Conservation (phyloP, 2,329 filamentous ascomycete species). For the Curvularia sp. region DNA sequence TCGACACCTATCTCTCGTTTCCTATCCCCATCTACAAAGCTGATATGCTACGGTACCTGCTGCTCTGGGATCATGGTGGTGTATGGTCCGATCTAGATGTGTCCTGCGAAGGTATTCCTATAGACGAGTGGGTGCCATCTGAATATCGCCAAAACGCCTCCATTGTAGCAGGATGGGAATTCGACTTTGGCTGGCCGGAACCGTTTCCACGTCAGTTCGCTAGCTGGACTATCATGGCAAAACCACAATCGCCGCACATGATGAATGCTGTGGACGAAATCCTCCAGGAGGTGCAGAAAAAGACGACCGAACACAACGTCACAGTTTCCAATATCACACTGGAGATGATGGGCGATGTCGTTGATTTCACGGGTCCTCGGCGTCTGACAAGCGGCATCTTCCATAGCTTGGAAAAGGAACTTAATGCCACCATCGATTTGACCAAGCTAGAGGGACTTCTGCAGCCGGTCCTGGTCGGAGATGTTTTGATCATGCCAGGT, state of each 20-base stretch:
- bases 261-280: conserved; percentile 38
- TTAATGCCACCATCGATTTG: conserved; percentile 24
- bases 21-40: conserved; percentile 51
- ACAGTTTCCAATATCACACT: conserved; percentile 23
- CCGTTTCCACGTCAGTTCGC: conserved; percentile 35
- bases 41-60: conserved; percentile 53
- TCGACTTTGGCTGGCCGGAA: conserved; percentile 38
- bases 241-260: conserved; percentile 33
- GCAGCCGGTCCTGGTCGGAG: conserved; percentile 38
- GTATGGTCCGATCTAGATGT: conserved; percentile 54
- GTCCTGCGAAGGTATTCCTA: conserved; percentile 42
- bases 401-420: conserved; percentile 30
- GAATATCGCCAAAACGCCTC: conserved; percentile 39
- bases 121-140: conserved; percentile 49
- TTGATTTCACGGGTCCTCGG: conserved; percentile 41
- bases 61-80: conserved; percentile 51
- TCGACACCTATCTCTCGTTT: conserved; percentile 46
- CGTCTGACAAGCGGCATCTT: conserved; percentile 35
- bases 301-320: conserved; percentile 22
- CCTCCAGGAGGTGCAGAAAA: conserved; percentile 23
- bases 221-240: conserved; percentile 43
- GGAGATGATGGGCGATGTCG: conserved; percentile 36
- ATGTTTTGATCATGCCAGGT: conserved; percentile 34
- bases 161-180: conserved; percentile 52
- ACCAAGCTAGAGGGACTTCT: conserved; percentile 27